Evolutionary conservation across 768 basidiomycete species (phyloP).

Genomic region (Saitozyma sp.): DNA sequence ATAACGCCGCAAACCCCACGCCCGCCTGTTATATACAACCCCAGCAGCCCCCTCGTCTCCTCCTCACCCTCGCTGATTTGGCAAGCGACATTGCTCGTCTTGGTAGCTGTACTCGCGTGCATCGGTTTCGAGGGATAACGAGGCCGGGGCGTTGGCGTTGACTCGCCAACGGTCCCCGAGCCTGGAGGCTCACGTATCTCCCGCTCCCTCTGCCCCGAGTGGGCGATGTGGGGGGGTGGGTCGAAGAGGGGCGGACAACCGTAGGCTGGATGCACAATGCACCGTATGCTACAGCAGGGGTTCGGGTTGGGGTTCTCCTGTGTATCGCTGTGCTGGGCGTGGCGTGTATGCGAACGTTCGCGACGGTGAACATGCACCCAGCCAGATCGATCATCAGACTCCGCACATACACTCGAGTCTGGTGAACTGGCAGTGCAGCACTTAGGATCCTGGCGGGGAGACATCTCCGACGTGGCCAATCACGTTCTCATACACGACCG

Average conservation of each 20-base stretch:
- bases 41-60: neutral
- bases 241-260: conserved; percentile 45
- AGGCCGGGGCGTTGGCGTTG: neutral
- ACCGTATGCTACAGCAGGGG: neutral
- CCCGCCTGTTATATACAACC: too few species aligned
- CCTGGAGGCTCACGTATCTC: conserved; percentile 44
- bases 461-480: too few species aligned
- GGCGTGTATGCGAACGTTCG: too few species aligned
- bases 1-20: neutral
- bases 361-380: too few species aligned
- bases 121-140: conserved; percentile 11
- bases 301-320: too few species aligned
- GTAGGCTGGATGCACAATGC: neutral
- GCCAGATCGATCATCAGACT: too few species aligned
- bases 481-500: too few species aligned
- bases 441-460: too few species aligned
- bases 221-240: conserved; percentile 38
- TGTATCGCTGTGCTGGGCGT: too few species aligned
- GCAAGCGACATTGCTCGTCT: conserved; percentile 1
- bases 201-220: conserved; percentile 26
- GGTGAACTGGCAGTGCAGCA: too few species aligned
- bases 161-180: too few species aligned
- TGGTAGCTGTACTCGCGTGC: conserved; percentile 1
- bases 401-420: too few species aligned
- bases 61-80: conserved; percentile 4